These are phyloP conservation scores for Heteromeles arbutifolia DNA, from an alignment of 306 rosid genomes.

Conservation along the genomic window DNA sequence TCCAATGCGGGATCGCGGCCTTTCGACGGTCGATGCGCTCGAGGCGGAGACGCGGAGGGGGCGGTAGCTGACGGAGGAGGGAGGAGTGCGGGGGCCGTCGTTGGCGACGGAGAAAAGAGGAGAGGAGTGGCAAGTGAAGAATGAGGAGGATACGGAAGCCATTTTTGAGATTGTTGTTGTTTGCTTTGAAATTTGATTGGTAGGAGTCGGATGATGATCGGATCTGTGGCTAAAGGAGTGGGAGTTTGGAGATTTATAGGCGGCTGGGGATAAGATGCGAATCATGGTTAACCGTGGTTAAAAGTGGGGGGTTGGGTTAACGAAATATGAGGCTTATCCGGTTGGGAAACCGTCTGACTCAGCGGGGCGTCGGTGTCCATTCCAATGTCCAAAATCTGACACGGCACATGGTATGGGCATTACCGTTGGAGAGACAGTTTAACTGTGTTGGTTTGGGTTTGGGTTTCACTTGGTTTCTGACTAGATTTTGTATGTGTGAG, in stretches of 20 bases:
- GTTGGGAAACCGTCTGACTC: not conserved
- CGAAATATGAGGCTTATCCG: not conserved
- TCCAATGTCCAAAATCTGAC: not conserved
- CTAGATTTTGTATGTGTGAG: not conserved
- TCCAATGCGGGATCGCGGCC: constrained; percentile 4
- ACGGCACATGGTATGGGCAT: not conserved
- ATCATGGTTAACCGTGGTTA: constrained; percentile 12
- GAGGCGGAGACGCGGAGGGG: constrained; percentile 21
- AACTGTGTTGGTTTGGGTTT: not conserved
- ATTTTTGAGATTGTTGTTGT: not conserved
- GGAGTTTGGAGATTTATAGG: not conserved
- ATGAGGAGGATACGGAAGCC: constrained; percentile 4
- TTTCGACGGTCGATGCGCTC: constrained; percentile 28
- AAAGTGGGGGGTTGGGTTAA: not conserved
- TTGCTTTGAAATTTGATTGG: not conserved
- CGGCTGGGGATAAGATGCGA: not conserved
- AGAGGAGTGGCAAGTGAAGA: constrained; percentile 2
- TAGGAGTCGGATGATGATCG: no score
- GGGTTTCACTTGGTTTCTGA: not conserved
- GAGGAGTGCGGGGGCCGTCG: not conserved
- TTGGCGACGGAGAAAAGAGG: not conserved
- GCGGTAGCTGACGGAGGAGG: constrained; percentile 9
- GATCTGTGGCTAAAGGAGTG: not conserved
- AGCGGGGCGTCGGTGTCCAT: not conserved
- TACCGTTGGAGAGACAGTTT: no score